Evolutionary conservation across 1,284 basidiomycete species (phyloP).

Genomic region (Naganishia cerealis): DNA sequence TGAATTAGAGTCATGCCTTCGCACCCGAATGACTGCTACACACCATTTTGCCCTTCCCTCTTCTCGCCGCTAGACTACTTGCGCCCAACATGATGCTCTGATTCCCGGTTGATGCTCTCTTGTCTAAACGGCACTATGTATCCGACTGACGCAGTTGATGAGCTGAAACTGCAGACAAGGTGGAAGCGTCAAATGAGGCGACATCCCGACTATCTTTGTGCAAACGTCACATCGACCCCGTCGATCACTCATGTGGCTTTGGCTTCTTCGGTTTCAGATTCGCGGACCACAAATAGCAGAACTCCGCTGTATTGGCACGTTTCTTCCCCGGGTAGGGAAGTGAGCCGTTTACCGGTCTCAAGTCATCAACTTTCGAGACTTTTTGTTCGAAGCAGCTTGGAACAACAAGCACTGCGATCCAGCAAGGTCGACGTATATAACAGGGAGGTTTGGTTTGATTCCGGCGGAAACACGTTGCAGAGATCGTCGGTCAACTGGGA

Average conservation of each 20-base stretch:
- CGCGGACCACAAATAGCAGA: not conserved
- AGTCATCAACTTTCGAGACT: not conserved
- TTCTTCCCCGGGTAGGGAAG: constrained; percentile 5
- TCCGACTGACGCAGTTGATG: not conserved
- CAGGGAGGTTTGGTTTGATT: not conserved
- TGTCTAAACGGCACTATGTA: not conserved
- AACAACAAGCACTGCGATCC: not conserved
- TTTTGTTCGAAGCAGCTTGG: constrained; percentile 6
- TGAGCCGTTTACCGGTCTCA: constrained; percentile 1
- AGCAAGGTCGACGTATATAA: not conserved
- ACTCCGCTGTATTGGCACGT: not conserved
- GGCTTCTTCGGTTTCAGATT: not conserved
- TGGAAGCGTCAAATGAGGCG: not conserved
- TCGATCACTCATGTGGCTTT: not conserved
- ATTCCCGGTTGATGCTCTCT: not conserved
- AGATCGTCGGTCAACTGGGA: not conserved
- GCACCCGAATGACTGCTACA: not conserved
- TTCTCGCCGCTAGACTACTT: constrained; percentile 25
- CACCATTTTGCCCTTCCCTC: constrained; percentile 32
- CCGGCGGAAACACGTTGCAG: not conserved
- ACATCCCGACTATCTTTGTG: not conserved
- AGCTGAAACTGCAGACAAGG: not conserved
- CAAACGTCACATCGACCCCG: constrained; percentile 18
- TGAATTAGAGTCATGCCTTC: not conserved
- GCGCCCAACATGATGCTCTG: constrained; percentile 13